Conservation (phyloP, 2,329 filamentous ascomycete genomes). For the Aspergillus quadricinctus region DNA sequence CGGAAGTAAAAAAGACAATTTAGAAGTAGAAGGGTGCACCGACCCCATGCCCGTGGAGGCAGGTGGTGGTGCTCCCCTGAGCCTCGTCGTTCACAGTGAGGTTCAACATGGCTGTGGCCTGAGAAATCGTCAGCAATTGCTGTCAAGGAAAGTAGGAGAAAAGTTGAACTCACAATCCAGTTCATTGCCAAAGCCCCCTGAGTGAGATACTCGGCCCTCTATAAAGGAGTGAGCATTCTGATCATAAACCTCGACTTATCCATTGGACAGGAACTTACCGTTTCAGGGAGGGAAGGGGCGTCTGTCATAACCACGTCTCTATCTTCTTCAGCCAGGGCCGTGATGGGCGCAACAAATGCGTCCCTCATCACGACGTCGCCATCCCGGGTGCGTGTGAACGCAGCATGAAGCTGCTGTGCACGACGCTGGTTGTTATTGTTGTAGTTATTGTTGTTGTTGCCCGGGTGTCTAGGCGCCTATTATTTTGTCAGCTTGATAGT, state of each 20-base stretch:
- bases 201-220: background rate
- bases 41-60: background rate
- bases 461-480: background rate
- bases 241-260: background rate
- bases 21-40: background rate
- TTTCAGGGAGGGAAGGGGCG: background rate
- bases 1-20: background rate
- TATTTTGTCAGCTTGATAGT: background rate
- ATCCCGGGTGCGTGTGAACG: background rate
- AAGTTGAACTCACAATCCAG: background rate
- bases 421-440: background rate
- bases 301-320: background rate
- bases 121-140: background rate
- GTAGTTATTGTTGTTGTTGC: background rate
- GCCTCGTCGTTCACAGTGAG: background rate
- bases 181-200: background rate
- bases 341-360: background rate
- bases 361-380: conserved; percentile 3
- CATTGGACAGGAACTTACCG: background rate
- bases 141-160: background rate
- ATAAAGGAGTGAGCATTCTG: background rate
- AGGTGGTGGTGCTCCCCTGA: background rate
- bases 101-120: background rate
- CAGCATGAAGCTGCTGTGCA: background rate
- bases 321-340: background rate